phyloP scores from a whole-genome alignment of 768 basidiomycete species.

The Amylocystis lapponica region DNA sequence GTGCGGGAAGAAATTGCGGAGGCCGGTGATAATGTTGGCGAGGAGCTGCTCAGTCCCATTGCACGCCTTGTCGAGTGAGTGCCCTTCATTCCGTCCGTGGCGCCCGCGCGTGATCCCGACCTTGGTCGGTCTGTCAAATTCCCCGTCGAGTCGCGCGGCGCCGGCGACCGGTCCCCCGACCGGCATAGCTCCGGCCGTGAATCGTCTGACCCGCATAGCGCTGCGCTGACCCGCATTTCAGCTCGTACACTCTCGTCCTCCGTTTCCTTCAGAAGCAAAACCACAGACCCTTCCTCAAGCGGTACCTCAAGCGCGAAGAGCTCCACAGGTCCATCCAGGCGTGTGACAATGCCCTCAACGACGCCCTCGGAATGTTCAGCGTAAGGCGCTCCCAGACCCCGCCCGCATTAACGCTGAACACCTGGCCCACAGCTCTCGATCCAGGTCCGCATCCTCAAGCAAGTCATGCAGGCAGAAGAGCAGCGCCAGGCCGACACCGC shows the following conservation, averaged over 20 bases:
- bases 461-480: conserved; percentile 38
- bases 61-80: conserved; percentile 46
- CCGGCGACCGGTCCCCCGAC: too few species aligned
- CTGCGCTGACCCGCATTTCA: conserved; percentile 9
- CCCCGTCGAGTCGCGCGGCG: too few species aligned
- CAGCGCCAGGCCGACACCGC: conserved; percentile 31
- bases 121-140: background rate
- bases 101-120: too few species aligned
- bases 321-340: conserved; percentile 45
- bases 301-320: conserved; percentile 73
- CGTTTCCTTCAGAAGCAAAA: conserved; percentile 53
- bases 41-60: conserved; percentile 48
- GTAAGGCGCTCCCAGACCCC: too few species aligned
- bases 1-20: conserved; percentile 56
- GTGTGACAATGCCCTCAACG: conserved; percentile 48
- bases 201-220: background rate
- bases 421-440: conserved; percentile 4
- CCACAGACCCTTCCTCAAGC: conserved; percentile 67
- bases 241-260: conserved; percentile 40
- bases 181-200: too few species aligned
- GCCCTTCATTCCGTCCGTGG: background rate
- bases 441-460: conserved; percentile 28
- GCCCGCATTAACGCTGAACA: too few species aligned
- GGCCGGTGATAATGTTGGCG: conserved; percentile 46
- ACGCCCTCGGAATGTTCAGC: conserved; percentile 53